Conservation (phyloP, 2,329 filamentous ascomycete genomes). For the Alternaria hordeiaustralica region DNA sequence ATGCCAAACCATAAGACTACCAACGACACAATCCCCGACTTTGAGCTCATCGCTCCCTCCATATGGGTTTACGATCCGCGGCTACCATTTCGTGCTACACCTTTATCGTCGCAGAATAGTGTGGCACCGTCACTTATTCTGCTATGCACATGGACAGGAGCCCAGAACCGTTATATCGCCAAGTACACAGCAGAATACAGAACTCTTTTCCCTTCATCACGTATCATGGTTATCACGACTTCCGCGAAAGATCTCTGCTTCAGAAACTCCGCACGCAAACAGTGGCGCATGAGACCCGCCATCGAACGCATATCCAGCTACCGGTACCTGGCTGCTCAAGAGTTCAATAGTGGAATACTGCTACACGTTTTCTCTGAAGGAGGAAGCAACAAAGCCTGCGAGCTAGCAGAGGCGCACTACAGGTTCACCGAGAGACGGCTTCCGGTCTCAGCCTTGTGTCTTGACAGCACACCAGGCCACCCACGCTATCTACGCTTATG, state of each 20-base stretch:
- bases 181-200: conserved; percentile 36
- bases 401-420: conserved; percentile 31
- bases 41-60: conserved; percentile 22
- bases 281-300: conserved; percentile 25
- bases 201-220: conserved; percentile 28
- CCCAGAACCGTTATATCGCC: conserved; percentile 27
- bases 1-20: conserved; percentile 1
- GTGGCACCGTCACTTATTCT: conserved; percentile 29
- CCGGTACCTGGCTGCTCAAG: neutral
- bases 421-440: conserved; percentile 20
- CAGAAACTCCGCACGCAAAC: conserved; percentile 25
- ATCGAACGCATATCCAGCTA: conserved; percentile 22
- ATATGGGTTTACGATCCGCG: conserved; percentile 20
- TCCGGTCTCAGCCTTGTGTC: conserved; percentile 24
- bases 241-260: conserved; percentile 33
- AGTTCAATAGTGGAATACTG: conserved; percentile 15
- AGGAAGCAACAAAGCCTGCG: conserved; percentile 36
- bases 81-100: neutral
- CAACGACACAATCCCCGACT: conserved; percentile 14
- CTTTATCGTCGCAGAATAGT: neutral
- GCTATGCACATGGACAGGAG: conserved; percentile 40
- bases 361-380: conserved; percentile 41
- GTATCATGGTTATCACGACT: conserved; percentile 37
- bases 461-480: conserved; percentile 40
- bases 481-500: conserved; percentile 31